phyloP scores from a whole-genome alignment of 805 yeast genomes.

The Yarrowia sp. region DNA sequence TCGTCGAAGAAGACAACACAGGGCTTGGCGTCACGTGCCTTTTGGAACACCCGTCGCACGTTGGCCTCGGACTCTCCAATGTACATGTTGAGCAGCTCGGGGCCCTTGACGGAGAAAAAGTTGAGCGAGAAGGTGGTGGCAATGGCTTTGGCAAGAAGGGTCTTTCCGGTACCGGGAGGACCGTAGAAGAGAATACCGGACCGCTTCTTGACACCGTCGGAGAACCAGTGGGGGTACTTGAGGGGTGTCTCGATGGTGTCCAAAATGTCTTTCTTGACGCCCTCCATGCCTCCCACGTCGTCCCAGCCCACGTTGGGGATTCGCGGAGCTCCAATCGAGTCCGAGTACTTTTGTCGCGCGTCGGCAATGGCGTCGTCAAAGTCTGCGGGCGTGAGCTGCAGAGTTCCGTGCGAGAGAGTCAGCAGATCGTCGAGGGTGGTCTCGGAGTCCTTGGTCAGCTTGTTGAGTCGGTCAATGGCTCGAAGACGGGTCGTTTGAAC shows the following conservation, averaged over 20 bases:
- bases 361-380: conserved; percentile 73
- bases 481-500: conserved; percentile 66
- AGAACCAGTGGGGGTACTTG: conserved; percentile 88
- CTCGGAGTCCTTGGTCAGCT: conserved; percentile 30
- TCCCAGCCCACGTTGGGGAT: conserved; percentile 97
- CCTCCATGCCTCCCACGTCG: conserved; percentile 93
- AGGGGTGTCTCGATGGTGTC: conserved; percentile 97
- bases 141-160: conserved; percentile 93
- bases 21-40: conserved; percentile 95
- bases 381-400: conserved; percentile 64
- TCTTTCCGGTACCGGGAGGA: conserved; percentile 99
- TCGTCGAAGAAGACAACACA: conserved; percentile 98
- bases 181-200: conserved; percentile 96
- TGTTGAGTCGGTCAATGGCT: conserved; percentile 59
- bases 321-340: conserved; percentile 94
- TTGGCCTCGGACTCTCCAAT: conserved; percentile 99
- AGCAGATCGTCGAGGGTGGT: conserved; percentile 50
- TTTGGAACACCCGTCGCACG: conserved; percentile 91
- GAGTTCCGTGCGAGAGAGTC: conserved; percentile 57
- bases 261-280: conserved; percentile 88
- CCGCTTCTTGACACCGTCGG: conserved; percentile 88
- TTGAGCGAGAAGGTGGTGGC: conserved; percentile 94
- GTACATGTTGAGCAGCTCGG: conserved; percentile 95
- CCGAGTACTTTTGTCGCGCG: conserved; percentile 88
- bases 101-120: conserved; percentile 96